Evolutionary conservation across 225 moss, liverwort and hornwort genomes (phyloP), one percentile per base, ranked within the genome.

Genomic region (Bryum argenteum): DNA sequence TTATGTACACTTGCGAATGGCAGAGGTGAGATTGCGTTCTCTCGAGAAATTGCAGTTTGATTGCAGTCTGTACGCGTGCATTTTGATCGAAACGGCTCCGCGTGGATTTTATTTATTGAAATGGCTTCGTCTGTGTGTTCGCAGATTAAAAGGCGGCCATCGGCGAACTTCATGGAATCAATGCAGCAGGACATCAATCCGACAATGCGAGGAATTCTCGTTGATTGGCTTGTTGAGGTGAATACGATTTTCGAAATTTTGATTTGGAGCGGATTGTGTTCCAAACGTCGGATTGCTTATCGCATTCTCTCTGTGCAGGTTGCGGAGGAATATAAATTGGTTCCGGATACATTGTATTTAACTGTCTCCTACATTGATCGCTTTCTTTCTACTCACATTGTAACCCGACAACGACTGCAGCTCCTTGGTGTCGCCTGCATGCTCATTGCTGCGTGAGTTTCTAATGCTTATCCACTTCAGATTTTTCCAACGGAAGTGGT

Each of bases 201-300:
- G 56, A 97, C 90, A 16, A 97, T 97, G 96, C 88, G 96, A 53
- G 96, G 96, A 51, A 97, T 97, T 71, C 86, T 97, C 33, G 84
- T 97, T 16, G 96, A 97, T 66, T 97, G 96, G 96, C 96, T 97
- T 51, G 96, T 97, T 6, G 96, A 97, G 86, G 89, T 89, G 66
- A 43, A 16, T 21, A 53, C 21, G 15, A 19, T 59, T 48, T 19
- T 28, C 58, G 22, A 11, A 15, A 48, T 0, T 7, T 38, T 3
- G 1, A 4, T 18, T 1, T 14, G 48, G 16, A 48, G 6, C 7
- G 8, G 0, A 17, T 28, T 23, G 6, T 47, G 3, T 19, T 4
- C 1, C 6, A 24, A 11, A 8, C 26, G 13, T 2, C 9, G 1
- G 4, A 6, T 63, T 43, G 18, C 58, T 75, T 4, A 71, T 53